Evolutionary conservation across 2,329 filamentous ascomycete species (phyloP).

Genomic region (Hypocreales sp.): DNA sequence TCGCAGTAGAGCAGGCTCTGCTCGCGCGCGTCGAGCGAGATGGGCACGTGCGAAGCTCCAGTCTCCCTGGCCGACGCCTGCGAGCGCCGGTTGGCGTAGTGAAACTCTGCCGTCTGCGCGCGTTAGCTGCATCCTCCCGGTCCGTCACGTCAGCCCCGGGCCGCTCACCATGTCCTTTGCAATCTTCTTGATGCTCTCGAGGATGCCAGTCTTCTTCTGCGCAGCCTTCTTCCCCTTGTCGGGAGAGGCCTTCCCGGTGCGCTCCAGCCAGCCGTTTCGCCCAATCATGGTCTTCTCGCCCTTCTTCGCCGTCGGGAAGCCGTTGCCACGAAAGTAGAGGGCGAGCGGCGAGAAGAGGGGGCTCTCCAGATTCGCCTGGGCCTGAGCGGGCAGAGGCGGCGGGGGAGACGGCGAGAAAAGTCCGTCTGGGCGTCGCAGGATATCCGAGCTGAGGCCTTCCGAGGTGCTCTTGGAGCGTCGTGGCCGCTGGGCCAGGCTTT

Average conservation of each 20-base stretch:
- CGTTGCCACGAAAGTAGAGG: slow-evolving; percentile 24
- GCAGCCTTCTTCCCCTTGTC: slow-evolving; percentile 11
- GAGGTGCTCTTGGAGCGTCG: slow-evolving; percentile 14
- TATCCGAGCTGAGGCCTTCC: slow-evolving; percentile 12
- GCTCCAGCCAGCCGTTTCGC: slow-evolving; percentile 40
- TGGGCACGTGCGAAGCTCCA: slow-evolving; percentile 18
- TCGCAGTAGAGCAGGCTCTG: slow-evolving; percentile 45
- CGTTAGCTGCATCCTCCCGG: slow-evolving; percentile 4
- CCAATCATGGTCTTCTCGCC: slow-evolving; percentile 38
- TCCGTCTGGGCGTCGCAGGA: slow-evolving; percentile 1
- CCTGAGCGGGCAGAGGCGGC: not conserved
- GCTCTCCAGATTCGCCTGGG: slow-evolving; percentile 3
- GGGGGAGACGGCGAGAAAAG: not conserved
- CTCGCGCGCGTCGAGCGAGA: slow-evolving; percentile 38
- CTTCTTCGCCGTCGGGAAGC: slow-evolving; percentile 20
- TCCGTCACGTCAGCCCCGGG: not conserved
- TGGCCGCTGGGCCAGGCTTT: slow-evolving; percentile 7
- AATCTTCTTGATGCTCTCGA: slow-evolving; percentile 33
- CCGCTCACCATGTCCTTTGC: slow-evolving; percentile 35
- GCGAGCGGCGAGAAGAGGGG: slow-evolving; percentile 25
- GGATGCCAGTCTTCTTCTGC: slow-evolving; percentile 24
- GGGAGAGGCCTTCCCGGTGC: slow-evolving; percentile 12
- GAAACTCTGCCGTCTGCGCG: slow-evolving; percentile 17
- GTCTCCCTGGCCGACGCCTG: slow-evolving; percentile 14
- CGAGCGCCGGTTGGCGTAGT: slow-evolving; percentile 16